Conservation (phyloP, 2,329 filamentous ascomycete species). For the Metarhizium rileyi region DNA sequence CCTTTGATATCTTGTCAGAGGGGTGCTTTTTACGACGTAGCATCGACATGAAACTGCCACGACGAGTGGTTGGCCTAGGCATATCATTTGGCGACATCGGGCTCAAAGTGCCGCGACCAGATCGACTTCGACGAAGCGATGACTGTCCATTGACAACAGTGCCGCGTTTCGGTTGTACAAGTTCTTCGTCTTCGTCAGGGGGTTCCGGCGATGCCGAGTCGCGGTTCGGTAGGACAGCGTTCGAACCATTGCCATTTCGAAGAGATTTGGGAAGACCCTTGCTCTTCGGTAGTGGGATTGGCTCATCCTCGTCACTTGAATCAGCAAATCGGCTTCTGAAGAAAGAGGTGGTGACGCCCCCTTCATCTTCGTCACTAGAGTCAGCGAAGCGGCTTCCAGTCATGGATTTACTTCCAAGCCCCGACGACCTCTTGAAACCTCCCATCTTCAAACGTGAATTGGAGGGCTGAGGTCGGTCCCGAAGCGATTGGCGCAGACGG, state of each 20-base stretch:
- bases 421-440: constrained; percentile 30
- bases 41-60: constrained; percentile 46
- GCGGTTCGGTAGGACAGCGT: neutral
- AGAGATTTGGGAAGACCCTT: constrained; percentile 26
- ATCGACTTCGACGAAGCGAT: constrained; percentile 29
- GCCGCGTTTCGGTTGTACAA: constrained; percentile 12
- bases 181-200: constrained; percentile 48
- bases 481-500: constrained; percentile 37
- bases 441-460: constrained; percentile 28
- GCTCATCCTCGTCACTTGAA: constrained; percentile 14
- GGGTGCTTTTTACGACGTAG: constrained; percentile 53
- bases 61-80: constrained; percentile 16
- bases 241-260: constrained; percentile 14
- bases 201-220: constrained; percentile 43
- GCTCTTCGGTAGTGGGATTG: constrained; percentile 11
- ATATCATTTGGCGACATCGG: constrained; percentile 12
- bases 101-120: constrained; percentile 29
- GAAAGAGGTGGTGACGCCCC: constrained; percentile 14
- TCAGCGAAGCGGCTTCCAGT: constrained; percentile 46
- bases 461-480: constrained; percentile 25
- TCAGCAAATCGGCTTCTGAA: constrained; percentile 51
- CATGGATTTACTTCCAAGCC: constrained; percentile 29
- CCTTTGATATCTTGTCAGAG: constrained; percentile 43
- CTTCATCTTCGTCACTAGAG: constrained; percentile 51
- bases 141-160: constrained; percentile 9